A percentile compares a stretch with the other conserved stretches of the same genome.
These are phyloP conservation scores for Cordyceps pruinosa DNA, from an alignment of 2,329 filamentous ascomycete species.

Conservation along the genomic window DNA sequence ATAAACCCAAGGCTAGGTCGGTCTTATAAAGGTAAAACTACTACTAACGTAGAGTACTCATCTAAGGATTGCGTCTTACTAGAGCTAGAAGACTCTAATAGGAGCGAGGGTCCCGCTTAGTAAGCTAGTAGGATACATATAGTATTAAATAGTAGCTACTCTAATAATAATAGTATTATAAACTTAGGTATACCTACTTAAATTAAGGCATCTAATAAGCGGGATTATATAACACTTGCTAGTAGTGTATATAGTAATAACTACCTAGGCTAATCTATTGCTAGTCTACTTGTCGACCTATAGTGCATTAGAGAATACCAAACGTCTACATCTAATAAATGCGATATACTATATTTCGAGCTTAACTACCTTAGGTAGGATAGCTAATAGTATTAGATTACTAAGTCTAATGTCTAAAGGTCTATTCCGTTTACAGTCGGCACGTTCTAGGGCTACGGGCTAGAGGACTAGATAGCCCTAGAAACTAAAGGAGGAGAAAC, in stretches of 20 bases:
- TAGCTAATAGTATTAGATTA: background rate
- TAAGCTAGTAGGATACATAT: background rate
- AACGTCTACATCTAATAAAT: background rate
- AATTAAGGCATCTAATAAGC: background rate
- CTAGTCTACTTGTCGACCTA: background rate
- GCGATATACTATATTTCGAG: background rate
- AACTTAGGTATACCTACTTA: background rate
- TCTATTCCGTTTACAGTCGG: constrained; percentile 1
- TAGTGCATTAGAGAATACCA: background rate
- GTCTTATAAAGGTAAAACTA: background rate
- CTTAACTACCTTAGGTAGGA: constrained; percentile 1
- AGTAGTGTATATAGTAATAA: background rate
- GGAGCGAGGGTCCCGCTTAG: background rate
- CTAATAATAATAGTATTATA: background rate
- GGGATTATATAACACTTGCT: background rate
- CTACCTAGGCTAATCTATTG: background rate
- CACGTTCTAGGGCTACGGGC: background rate
- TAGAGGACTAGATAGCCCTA: background rate
- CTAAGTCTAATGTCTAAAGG: background rate
- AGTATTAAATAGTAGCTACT: background rate
- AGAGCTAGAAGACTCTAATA: background rate
- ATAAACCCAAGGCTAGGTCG: background rate
- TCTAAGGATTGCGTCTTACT: background rate
- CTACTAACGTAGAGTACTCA: background rate
- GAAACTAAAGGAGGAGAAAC: background rate